Evolutionary conservation across 768 basidiomycete genomes (phyloP).

Genomic region (Chiua virens): DNA sequence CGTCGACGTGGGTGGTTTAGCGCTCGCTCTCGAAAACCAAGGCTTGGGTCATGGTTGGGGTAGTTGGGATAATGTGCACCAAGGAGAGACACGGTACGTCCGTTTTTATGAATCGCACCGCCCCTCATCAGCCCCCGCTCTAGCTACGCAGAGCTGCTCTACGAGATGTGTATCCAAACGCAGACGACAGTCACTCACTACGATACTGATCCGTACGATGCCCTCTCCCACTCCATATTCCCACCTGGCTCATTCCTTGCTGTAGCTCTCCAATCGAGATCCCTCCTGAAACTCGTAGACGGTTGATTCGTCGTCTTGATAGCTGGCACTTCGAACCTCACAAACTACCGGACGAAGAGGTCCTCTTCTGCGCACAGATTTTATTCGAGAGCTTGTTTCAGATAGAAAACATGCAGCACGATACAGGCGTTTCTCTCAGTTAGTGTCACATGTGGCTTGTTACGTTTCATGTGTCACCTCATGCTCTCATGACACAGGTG

Average conservation of each 20-base stretch:
- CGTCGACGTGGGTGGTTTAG: constrained; percentile 88
- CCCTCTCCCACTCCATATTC: background rate
- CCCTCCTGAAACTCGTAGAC: constrained; percentile 48
- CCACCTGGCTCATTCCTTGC: constrained; percentile 13
- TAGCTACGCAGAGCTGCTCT: constrained; percentile 78
- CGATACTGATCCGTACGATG: constrained; percentile 26
- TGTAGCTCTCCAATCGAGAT: constrained; percentile 49
- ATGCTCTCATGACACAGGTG: constrained; percentile 45
- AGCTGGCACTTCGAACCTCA: constrained; percentile 93
- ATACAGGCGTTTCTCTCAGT: constrained; percentile 59
- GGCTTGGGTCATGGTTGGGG: constrained; percentile 74
- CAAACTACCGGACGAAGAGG: constrained; percentile 76
- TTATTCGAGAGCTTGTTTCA: constrained; percentile 85
- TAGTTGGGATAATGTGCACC: constrained; percentile 49
- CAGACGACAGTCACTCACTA: constrained; percentile 65
- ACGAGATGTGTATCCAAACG: constrained; percentile 83
- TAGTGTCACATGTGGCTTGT: constrained; percentile 33
- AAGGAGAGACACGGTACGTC: constrained; percentile 51
- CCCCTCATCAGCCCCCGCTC: constrained; percentile 19
- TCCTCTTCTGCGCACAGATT: constrained; percentile 76
- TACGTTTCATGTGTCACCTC: constrained; percentile 20
- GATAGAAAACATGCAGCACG: constrained; percentile 69
- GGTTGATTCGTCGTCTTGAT: constrained; percentile 67
- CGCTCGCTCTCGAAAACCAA: constrained; percentile 66
- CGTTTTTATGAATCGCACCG: constrained; percentile 5